Conservation (phyloP, 192 early-diverging fungal species). For the Spizellomyces punctatus region DNA sequence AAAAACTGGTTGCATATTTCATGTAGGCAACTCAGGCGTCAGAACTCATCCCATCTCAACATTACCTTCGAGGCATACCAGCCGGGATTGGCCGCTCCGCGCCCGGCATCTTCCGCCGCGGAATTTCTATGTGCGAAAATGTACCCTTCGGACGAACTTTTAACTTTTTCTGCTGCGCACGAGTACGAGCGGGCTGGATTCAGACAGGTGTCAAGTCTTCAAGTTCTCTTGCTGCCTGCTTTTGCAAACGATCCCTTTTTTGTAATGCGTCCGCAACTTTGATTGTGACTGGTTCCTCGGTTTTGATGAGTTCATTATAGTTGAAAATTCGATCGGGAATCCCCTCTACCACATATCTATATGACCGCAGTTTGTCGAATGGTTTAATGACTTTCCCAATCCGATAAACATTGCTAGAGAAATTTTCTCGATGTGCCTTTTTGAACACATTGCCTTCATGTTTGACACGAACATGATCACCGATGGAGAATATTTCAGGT, state of each 20-base stretch:
- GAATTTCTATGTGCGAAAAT: no score
- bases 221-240: constrained; percentile 19
- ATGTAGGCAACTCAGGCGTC: no score
- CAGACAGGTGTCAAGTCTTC: no score
- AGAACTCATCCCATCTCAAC: no score
- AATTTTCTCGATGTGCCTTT: constrained; percentile 8
- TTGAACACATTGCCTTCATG: constrained; percentile 3
- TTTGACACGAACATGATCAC: constrained; percentile 15
- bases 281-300: background rate
- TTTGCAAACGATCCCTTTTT: constrained; percentile 18
- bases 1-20: no score
- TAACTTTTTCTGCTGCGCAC: no score
- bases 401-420: constrained; percentile 19
- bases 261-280: no score
- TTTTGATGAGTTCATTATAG: constrained; percentile 15
- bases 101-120: no score
- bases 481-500: constrained; percentile 1
- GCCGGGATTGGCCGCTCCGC: no score
- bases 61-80: no score
- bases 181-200: no score
- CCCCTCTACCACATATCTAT: constrained; percentile 1
- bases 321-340: constrained; percentile 10
- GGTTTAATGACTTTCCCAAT: constrained; percentile 11
- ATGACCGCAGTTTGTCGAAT: background rate
- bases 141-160: no score